A percentile compares a stretch with the other conserved stretches of the same genome.
Conservation (phyloP, 305 asterid species). For the Withania somnifera region DNA sequence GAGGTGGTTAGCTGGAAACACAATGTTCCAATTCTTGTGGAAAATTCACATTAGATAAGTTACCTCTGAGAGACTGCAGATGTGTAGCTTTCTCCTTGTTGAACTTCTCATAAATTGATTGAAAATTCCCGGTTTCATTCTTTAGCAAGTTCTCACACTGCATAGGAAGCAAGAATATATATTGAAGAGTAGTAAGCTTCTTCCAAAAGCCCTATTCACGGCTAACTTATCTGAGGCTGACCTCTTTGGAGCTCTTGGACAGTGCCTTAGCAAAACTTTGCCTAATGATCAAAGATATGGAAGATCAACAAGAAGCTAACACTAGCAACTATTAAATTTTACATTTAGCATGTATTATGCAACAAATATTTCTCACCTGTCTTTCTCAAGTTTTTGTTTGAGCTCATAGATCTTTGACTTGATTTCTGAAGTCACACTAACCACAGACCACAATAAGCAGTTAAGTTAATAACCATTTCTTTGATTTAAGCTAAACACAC, state of each 20-base stretch:
- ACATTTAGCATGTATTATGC: background rate
- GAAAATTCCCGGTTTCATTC: constrained; percentile 62
- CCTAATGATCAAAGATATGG: constrained; percentile 37
- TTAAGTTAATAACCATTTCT: background rate
- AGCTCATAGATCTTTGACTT: constrained; percentile 63
- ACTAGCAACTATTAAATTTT: background rate
- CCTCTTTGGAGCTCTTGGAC: constrained; percentile 92
- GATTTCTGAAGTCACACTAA: constrained; percentile 71
- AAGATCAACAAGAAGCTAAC: constrained; percentile 6
- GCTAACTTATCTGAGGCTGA: constrained; percentile 12
- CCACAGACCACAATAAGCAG: constrained; percentile 8
- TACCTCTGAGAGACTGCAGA: constrained; percentile 75
- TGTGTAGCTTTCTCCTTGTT: constrained; percentile 67
- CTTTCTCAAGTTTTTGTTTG: constrained; percentile 76
- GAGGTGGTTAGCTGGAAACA: background rate
- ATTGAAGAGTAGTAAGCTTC: constrained; percentile 17
- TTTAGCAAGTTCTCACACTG: constrained; percentile 79
- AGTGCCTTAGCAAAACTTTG: constrained; percentile 72
- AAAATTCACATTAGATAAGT: background rate
- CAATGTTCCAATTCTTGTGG: background rate
- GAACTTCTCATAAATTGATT: constrained; percentile 52
- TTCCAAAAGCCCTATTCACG: background rate
- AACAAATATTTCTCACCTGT: constrained; percentile 42
- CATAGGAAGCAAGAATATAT: constrained; percentile 15
- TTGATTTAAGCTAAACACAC: background rate